Evolutionary conservation across 2,329 filamentous ascomycete species (phyloP), one percentile per base, ranked within the genome.

Genomic region (Cladorrhinum sp.): DNA sequence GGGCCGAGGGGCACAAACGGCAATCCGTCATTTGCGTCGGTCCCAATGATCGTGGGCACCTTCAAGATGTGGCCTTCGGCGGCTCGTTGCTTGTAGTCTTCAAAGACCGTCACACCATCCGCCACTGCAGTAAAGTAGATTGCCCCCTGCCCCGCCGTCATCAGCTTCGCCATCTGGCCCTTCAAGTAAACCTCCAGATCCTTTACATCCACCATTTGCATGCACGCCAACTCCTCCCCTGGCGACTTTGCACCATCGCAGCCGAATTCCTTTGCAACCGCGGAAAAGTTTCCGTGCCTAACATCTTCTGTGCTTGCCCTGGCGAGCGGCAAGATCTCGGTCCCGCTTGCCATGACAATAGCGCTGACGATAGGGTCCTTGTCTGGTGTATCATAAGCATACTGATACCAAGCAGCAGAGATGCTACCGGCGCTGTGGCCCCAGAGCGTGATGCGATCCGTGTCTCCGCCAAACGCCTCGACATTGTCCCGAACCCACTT

Each of bases 401-500:
- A 79, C 66, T 71, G 73, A 65, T 76, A 77, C 64, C 72, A 72
- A 42, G 76, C 77, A 0, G 73, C 72, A 9, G 72, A 69, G 2
- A 73, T 62, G 9, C 71, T 65, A 4, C 81, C 80, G 2, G 81
- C 79, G 30, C 78, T 80, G 68, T 81, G 76, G 12, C 81, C 81
- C 67, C 77, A 79, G 18, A 81, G 71, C 0, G 75, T 75, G 63
- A 82, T 80, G n/a, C 71, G 70, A 1, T 69, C 54, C 1, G 76
- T 71, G 62, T 82, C 78, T 16, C 83, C 82, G 18, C 81, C 81
- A 63, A 85, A 85, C 0, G 71, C 69, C 8, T 67, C 75, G 23
- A 84, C 79, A 66, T 84, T 82, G 49, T 77, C 73, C 2, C 73
- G 73, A 0, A 81, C 70, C 82, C 82, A 85, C 68, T 83, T 77